A percentile compares a stretch with the other conserved stretches of the same genome.
phyloP scores from a whole-genome alignment of 2,329 filamentous ascomycete species.

The Xylariaceae sp. region DNA sequence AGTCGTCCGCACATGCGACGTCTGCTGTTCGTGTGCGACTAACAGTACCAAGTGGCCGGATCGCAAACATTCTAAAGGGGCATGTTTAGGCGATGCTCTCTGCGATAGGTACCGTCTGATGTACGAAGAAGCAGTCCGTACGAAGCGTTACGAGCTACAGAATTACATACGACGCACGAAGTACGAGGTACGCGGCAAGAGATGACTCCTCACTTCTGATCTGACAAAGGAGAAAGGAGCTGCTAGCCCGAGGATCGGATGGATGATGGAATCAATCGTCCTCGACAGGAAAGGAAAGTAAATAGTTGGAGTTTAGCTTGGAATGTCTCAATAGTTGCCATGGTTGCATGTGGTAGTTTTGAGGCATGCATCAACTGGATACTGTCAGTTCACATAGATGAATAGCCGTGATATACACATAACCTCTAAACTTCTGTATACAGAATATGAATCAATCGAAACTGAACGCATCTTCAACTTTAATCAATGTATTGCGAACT shows the following conservation, averaged over 20 bases:
- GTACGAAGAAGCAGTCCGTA: background rate
- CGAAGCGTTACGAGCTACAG: no score
- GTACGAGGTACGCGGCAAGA: no score
- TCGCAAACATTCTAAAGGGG: no score
- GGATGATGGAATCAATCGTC: background rate
- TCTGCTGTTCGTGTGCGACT: background rate
- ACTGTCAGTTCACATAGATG: no score
- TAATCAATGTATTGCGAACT: no score
- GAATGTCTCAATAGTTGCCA: background rate
- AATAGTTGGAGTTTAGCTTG: background rate
- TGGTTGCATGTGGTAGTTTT: background rate
- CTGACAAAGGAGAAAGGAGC: background rate
- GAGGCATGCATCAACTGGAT: background rate
- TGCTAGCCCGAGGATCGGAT: background rate
- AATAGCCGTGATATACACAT: no score
- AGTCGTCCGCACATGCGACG: background rate
- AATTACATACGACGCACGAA: no score
- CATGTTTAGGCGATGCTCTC: no score
- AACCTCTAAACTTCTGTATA: no score
- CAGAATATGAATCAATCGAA: no score
- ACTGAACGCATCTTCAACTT: no score
- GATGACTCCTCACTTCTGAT: background rate
- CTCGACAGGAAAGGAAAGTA: background rate
- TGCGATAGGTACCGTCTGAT: background rate
- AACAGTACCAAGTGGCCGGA: background rate